These are phyloP conservation scores for Gynandropsis gynandra DNA, from an alignment of 345 rosid species.

Conservation along the genomic window DNA sequence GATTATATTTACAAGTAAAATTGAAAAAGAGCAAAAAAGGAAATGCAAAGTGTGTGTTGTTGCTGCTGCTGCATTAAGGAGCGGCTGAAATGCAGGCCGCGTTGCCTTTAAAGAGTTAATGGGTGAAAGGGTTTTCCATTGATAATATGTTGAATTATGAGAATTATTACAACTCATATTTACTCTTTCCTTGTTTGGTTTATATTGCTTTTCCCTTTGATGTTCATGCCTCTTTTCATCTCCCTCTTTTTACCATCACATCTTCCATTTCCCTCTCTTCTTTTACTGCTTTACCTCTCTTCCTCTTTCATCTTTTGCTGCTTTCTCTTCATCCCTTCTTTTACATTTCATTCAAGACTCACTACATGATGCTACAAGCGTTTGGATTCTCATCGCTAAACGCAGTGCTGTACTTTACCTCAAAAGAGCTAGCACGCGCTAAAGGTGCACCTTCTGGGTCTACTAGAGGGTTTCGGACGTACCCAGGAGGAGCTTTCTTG, in stretches of 20 bases:
- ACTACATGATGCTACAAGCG: constrained; percentile 53
- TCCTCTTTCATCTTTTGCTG: constrained; percentile 19
- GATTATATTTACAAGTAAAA: too few species aligned
- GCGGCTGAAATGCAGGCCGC: too few species aligned
- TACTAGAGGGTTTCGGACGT: constrained; percentile 31
- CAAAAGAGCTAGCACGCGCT: constrained; percentile 62
- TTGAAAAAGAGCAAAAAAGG: too few species aligned
- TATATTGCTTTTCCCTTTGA: constrained; percentile 21
- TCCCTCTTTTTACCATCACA: constrained; percentile 22
- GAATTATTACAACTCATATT: neutral
- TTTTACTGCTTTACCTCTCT: constrained; percentile 20
- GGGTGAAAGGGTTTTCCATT: too few species aligned
- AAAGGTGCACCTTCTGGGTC: constrained; percentile 41
- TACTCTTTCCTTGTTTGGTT: constrained; percentile 13
- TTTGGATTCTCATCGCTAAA: constrained; percentile 41
- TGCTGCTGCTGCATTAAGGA: too few species aligned
- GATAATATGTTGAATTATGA: neutral
- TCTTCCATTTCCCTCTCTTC: constrained; percentile 19
- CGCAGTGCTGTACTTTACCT: constrained; percentile 49
- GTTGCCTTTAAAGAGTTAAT: too few species aligned
- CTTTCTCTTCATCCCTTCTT: neutral
- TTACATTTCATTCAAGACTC: neutral
- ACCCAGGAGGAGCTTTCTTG: constrained; percentile 32
- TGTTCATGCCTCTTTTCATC: constrained; percentile 25
- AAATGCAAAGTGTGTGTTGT: too few species aligned